These are phyloP conservation scores for Wallacemonas sp. DNA, from an alignment of 208 protist species.

Conservation along the genomic window DNA sequence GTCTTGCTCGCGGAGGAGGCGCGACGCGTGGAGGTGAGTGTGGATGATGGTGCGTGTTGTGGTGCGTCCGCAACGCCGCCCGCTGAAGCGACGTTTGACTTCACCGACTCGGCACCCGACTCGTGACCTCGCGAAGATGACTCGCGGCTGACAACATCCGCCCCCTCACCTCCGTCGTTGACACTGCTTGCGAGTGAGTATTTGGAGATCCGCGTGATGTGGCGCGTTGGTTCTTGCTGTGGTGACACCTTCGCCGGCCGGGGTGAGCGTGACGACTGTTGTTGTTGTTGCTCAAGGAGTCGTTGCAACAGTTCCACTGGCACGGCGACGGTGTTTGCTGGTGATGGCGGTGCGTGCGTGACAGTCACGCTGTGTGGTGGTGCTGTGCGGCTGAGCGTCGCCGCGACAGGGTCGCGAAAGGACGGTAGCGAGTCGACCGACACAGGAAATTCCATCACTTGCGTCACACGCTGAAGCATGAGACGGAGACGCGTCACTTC, in stretches of 20 bases:
- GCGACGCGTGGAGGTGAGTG: background rate
- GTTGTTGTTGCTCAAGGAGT: constrained; percentile 14
- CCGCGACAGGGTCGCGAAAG: background rate
- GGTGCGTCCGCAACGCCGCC: background rate
- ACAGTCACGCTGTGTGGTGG: background rate
- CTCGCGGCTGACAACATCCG: too few species aligned
- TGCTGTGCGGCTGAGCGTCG: background rate
- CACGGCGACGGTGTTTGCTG: background rate
- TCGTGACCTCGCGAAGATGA: too few species aligned
- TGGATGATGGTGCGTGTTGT: background rate
- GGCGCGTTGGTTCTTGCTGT: too few species aligned
- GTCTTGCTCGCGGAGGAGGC: background rate
- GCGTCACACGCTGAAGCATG: constrained; percentile 77
- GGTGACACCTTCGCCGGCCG: too few species aligned
- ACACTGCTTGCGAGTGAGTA: too few species aligned
- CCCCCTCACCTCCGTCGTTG: too few species aligned
- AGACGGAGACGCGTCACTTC: constrained; percentile 85
- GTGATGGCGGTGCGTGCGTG: background rate
- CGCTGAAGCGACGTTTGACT: background rate
- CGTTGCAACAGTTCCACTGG: constrained; percentile 16
- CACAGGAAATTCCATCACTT: constrained; percentile 40
- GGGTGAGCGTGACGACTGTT: background rate
- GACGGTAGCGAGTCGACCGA: constrained; percentile 9
- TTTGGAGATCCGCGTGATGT: too few species aligned
- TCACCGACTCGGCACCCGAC: too few species aligned